Conservation (phyloP, 352 stramenopile species). For the Phytophthora boehmeriae region DNA sequence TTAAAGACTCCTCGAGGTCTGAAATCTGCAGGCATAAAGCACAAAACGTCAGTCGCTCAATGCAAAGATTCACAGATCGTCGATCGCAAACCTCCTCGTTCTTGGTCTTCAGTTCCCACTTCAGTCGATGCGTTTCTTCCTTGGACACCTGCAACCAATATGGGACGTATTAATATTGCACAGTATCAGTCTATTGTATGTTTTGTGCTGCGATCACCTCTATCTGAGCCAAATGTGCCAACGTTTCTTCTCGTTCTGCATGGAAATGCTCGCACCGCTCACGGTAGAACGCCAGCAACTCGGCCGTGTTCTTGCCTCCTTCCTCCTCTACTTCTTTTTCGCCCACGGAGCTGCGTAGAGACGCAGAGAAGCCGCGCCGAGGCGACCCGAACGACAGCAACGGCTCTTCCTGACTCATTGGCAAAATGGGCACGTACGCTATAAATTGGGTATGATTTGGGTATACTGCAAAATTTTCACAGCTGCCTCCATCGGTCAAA, state of each 20-base stretch:
- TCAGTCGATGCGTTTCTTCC: slow-evolving; percentile 71
- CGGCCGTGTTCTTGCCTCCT: slow-evolving; percentile 14
- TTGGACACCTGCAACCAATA: slow-evolving; percentile 58
- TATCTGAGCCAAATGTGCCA: slow-evolving; percentile 60
- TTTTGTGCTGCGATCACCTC: slow-evolving; percentile 36
- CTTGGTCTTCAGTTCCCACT: slow-evolving; percentile 73
- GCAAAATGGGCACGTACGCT: slow-evolving; percentile 15
- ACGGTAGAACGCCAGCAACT: slow-evolving; percentile 69
- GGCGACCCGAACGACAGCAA: slow-evolving; percentile 67
- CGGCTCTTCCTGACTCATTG: slow-evolving; percentile 35
- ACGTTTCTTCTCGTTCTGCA: slow-evolving; percentile 52
- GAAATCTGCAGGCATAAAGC: too few species aligned
- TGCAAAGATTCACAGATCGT: background rate
- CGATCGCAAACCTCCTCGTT: slow-evolving; percentile 51
- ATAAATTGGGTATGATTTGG: background rate
- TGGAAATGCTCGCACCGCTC: slow-evolving; percentile 73
- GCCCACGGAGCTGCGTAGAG: slow-evolving; percentile 18
- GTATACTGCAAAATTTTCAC: too few species aligned
- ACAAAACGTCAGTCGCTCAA: background rate
- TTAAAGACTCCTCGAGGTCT: slow-evolving; percentile 64
- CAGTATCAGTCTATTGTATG: too few species aligned
- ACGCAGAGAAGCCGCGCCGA: slow-evolving; percentile 39
- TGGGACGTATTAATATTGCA: slow-evolving; percentile 10
- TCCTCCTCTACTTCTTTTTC: slow-evolving; percentile 15
- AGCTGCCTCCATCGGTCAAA: too few species aligned